phyloP scores from a whole-genome alignment of 2,329 filamentous ascomycete genomes.

The Chaetomiaceae sp. region DNA sequence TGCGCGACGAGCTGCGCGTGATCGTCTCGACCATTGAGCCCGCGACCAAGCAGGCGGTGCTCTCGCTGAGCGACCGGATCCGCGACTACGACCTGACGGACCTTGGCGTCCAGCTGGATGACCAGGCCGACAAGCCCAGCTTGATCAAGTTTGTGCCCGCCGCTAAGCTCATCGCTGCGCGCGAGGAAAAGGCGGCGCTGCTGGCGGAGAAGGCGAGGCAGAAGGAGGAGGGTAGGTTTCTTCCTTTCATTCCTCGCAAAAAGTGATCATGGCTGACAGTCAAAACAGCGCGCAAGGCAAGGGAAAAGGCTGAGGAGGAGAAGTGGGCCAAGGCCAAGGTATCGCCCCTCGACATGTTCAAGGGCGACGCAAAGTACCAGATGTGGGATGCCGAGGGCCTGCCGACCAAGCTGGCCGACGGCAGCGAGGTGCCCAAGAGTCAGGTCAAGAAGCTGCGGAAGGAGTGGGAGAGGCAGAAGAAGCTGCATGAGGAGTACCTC shows the following conservation, averaged over 20 bases:
- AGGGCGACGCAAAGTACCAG: slow-evolving; percentile 54
- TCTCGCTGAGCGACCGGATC: slow-evolving; percentile 72
- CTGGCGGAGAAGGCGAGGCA: slow-evolving; percentile 56
- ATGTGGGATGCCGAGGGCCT: slow-evolving; percentile 81
- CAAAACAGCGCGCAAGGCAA: slow-evolving; percentile 36
- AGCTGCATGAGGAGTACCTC: slow-evolving; percentile 63
- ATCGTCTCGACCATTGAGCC: slow-evolving; percentile 49
- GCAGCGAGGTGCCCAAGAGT: slow-evolving; percentile 76
- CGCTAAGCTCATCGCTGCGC: slow-evolving; percentile 48
- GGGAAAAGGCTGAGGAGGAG: slow-evolving; percentile 43
- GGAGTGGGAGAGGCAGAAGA: slow-evolving; percentile 88
- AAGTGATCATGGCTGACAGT: not conserved
- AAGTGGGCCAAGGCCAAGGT: slow-evolving; percentile 56
- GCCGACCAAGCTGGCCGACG: slow-evolving; percentile 71
- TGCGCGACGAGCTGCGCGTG: slow-evolving; percentile 59
- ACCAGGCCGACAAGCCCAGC: slow-evolving; percentile 64
- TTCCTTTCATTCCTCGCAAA: no score
- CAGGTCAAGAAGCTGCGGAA: slow-evolving; percentile 79
- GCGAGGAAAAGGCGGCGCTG: slow-evolving; percentile 55
- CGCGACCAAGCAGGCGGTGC: slow-evolving; percentile 60
- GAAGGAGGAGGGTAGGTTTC: slow-evolving; percentile 49
- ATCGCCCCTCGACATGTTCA: slow-evolving; percentile 53
- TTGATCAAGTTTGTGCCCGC: slow-evolving; percentile 65
- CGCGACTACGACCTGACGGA: slow-evolving; percentile 79
- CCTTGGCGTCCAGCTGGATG: slow-evolving; percentile 82